A percentile compares a stretch with the other conserved stretches of the same genome.
These are phyloP conservation scores for Chaetomium sp. DNA, from an alignment of 2,329 filamentous ascomycete species.

Conservation along the genomic window DNA sequence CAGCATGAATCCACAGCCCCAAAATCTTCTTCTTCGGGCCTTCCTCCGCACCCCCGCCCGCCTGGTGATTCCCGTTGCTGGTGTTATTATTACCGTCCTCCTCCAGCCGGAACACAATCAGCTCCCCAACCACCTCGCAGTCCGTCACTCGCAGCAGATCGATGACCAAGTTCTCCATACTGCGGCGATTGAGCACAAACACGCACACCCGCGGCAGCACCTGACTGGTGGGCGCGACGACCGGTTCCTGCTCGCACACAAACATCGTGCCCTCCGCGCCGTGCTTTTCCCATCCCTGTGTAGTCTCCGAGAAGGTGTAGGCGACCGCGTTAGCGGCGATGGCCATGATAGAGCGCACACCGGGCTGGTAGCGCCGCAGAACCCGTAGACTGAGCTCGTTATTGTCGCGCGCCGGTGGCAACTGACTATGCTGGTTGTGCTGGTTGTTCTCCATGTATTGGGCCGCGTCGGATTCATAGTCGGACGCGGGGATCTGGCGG, in stretches of 20 bases:
- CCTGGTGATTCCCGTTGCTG: slow-evolving; percentile 6
- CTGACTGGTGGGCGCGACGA: slow-evolving; percentile 31
- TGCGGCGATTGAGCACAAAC: slow-evolving; percentile 67
- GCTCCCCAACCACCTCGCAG: slow-evolving; percentile 55
- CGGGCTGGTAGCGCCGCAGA: slow-evolving; percentile 71
- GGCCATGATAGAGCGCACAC: slow-evolving; percentile 65
- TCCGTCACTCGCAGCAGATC: slow-evolving; percentile 55
- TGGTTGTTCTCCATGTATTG: slow-evolving; percentile 39
- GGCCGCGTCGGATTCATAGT: slow-evolving; percentile 62
- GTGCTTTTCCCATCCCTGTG: slow-evolving; percentile 73
- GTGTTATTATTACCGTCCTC: slow-evolving; percentile 20
- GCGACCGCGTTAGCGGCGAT: slow-evolving; percentile 82
- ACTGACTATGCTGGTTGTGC: slow-evolving; percentile 30
- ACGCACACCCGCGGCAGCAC: slow-evolving; percentile 47
- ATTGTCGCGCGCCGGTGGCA: slow-evolving; percentile 59
- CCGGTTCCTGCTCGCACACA: slow-evolving; percentile 60
- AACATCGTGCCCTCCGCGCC: slow-evolving; percentile 85
- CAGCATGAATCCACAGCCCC: slow-evolving; percentile 48
- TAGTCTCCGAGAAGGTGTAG: slow-evolving; percentile 65
- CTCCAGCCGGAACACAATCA: slow-evolving; percentile 44
- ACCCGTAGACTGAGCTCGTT: slow-evolving; percentile 84
- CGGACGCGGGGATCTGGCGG: slow-evolving; percentile 38
- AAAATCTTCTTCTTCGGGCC: slow-evolving; percentile 33
- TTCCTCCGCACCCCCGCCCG: slow-evolving; percentile 19
- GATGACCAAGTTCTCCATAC: slow-evolving; percentile 63